Evolutionary conservation across 805 yeast genomes (phyloP), one percentile per base, ranked within the genome.

Genomic region (Komagataella populi): DNA sequence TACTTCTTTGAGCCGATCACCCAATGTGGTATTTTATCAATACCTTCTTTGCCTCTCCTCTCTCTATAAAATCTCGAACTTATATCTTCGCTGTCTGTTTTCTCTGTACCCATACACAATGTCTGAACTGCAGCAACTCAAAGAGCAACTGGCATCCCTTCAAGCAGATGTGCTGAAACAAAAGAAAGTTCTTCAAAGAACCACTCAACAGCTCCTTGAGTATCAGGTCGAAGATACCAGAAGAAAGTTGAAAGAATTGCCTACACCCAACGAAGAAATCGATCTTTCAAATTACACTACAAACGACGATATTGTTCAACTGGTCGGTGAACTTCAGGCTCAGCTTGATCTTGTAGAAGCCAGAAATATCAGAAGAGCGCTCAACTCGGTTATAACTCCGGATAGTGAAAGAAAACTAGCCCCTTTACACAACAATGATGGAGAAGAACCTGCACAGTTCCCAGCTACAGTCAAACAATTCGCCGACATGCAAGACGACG

Each of bases 281-380:
- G 83, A 78, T 53, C 62, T 78, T 1, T 63, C 74, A 3, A 87
- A 83, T 55, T 82, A 74, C 56, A 87, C 82, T 44, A 80, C 91
- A 3, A 84, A 87, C 57, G 95, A 86, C 53, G 98, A 91, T 61
- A 68, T 90, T 10, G 85, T 85, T 3, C 91, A 87, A 61, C 71
- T 90, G 48, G 97, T 89, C 12, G 87, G 87, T 8, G 98, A 90
- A 64, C 69, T 90, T 52, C 97, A 90, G 66, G 86, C 87, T 6
- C 97, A 90, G 66, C 72, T 90, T 60, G 90, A 86, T 50, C 70
- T 76, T 22, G 63, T 85, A 39, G 98, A 90, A 61, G 87, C 86
- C 57, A 76, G 95, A 57, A 77, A 84, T 16, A 75, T 86, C 47
- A 74, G 85, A 56, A 74, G 98, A 64, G 69, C 81, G 3, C 76